Evolutionary conservation across 2,329 filamentous ascomycete genomes (phyloP), one percentile per base, ranked within the genome.

Genomic region (Colletotrichum spinosum): DNA sequence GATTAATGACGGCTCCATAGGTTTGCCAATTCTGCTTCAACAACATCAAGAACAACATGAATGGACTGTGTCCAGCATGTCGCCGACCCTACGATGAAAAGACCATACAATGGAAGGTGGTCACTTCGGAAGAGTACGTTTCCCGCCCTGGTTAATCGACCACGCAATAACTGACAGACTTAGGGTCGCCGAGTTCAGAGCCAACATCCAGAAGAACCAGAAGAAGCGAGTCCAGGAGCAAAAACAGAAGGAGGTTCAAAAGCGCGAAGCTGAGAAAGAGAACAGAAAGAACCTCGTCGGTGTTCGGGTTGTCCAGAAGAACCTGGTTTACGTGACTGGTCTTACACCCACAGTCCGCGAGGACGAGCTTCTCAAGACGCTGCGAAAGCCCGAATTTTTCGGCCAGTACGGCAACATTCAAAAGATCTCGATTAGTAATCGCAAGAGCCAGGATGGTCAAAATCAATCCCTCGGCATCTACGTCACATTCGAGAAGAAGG

Each of bases 21-120:
- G 95, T 99, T 77, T 99, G 96, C 80, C 97, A 99, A 84, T 99
- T 99, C 81, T 99, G 96, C 82, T 99, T 95, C 84, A 97, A 99
- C 81, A 99, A 98, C 78, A 97, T 99, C 78, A 97, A 97, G 81
- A 97, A 92, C 72, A 97, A 97, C 73, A 94, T 97, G 87, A 98
- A 97, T 76, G 94, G 95, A 41, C 86, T 97, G 63, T 99, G 96
- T 78, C 96, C 96, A n/a, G 97, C 97, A 71, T 99, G 96, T 78
- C 89, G 96, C 79, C 88, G 96, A 77, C 91, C 93, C 6, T 99
- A 99, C 78, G 94, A 97, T 77, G 97, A 99, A 72, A 95, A 95
- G 77, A 97, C 94, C 37, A 98, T 99, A 76, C 89, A 97, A 79
- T 99, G 94, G 87, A 97, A 97, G 80, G 91, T 96, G 61, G 93